phyloP scores from a whole-genome alignment of 495 filamentous ascomycete species.

The Hypoxylon perforatum region DNA sequence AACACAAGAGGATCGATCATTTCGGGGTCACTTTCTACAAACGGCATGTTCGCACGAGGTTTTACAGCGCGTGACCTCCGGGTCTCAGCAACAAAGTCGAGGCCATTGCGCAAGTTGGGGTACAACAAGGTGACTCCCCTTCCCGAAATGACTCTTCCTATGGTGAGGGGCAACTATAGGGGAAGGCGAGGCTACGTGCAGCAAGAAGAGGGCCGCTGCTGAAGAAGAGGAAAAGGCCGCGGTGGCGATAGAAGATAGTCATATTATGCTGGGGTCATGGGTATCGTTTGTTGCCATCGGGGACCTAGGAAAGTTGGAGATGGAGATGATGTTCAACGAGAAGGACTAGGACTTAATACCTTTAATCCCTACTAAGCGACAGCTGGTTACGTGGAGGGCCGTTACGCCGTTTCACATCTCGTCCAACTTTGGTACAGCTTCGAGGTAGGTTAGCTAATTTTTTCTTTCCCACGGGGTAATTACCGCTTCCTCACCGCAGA shows the following conservation, averaged over 20 bases:
- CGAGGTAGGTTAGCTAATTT: too few species aligned
- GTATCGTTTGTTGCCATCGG: too few species aligned
- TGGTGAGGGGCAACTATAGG: conserved; percentile 6
- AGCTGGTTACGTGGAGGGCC: neutral
- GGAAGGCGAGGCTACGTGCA: neutral
- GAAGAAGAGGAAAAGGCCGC: too few species aligned
- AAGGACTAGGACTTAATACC: neutral
- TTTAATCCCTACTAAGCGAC: neutral
- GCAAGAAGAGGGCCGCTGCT: too few species aligned
- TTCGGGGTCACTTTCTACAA: conserved; percentile 33
- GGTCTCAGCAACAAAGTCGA: conserved; percentile 33
- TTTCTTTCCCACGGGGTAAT: conserved; percentile 31
- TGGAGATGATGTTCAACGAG: too few species aligned
- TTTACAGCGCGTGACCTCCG: conserved; percentile 37
- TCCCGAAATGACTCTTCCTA: neutral
- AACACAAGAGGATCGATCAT: conserved; percentile 40
- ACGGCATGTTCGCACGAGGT: conserved; percentile 36
- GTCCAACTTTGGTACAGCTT: conserved; percentile 9
- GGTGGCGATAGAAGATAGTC: too few species aligned
- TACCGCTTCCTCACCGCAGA: neutral
- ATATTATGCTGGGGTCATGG: too few species aligned
- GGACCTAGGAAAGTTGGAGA: neutral
- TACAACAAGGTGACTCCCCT: neutral
- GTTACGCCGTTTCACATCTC: conserved; percentile 2
- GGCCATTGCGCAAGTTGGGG: conserved; percentile 25